phyloP scores from a whole-genome alignment of 192 early-diverging fungal species.

The Umbelopsis sp. region DNA sequence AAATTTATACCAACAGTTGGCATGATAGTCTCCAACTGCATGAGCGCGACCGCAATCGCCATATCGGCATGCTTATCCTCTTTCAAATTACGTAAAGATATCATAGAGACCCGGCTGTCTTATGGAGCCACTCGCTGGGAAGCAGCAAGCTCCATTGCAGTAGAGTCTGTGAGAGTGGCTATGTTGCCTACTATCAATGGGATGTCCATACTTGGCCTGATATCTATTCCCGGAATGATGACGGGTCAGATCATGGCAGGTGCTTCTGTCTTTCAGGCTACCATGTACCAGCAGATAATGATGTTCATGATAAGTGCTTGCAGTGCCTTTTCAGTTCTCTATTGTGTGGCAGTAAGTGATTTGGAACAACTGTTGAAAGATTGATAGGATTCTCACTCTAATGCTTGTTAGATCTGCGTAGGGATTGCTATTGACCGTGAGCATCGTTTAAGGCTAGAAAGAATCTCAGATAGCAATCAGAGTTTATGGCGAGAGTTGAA shows the following conservation, averaged over 20 bases:
- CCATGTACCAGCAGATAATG: constrained; percentile 83
- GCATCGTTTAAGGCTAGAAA: background rate
- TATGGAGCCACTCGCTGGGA: constrained; percentile 86
- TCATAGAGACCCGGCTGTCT: constrained; percentile 61
- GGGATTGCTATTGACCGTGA: constrained; percentile 5
- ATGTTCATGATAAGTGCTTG: constrained; percentile 85
- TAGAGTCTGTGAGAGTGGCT: constrained; percentile 73
- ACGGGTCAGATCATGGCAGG: constrained; percentile 89
- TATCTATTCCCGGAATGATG: constrained; percentile 91
- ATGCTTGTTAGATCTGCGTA: background rate
- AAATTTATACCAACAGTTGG: constrained; percentile 89
- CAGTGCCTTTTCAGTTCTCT: constrained; percentile 64
- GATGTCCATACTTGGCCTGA: constrained; percentile 82
- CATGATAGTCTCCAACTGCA: constrained; percentile 85
- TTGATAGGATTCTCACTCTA: background rate
- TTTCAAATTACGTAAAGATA: constrained; percentile 44
- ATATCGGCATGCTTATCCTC: constrained; percentile 62
- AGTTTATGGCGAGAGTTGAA: background rate
- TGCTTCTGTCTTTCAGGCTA: constrained; percentile 74
- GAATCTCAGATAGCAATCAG: background rate
- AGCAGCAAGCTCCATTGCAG: constrained; percentile 70
- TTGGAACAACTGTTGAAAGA: background rate
- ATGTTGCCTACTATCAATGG: constrained; percentile 80
- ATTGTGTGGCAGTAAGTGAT: constrained; percentile 49
- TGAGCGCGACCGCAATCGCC: constrained; percentile 73